Conservation (phyloP, 75 land plant genomes). For the Azolla pinnata region DNA sequence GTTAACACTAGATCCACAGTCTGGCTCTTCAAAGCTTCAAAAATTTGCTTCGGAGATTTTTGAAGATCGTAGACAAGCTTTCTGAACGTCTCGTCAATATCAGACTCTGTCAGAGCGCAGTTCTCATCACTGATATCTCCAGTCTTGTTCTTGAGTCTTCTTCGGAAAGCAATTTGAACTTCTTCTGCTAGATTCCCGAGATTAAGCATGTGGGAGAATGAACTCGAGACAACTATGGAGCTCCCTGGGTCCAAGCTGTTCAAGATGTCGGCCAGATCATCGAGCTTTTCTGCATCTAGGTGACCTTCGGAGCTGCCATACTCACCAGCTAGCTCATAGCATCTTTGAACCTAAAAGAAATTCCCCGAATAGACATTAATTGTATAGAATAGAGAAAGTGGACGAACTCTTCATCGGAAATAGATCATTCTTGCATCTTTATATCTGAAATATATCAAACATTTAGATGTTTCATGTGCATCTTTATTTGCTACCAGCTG, state of each 20-base stretch:
- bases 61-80: slow-evolving; percentile 51
- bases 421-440: no score
- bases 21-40: slow-evolving; percentile 83
- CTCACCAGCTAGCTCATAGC: slow-evolving; percentile 79
- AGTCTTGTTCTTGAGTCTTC: slow-evolving; percentile 45
- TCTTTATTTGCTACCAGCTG: no score
- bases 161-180: slow-evolving; percentile 81
- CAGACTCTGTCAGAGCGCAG: slow-evolving; percentile 77
- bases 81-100: slow-evolving; percentile 77
- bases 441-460: no score
- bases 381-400: neutral
- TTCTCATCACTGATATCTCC: slow-evolving; percentile 75
- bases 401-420: no score
- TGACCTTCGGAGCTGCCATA: slow-evolving; percentile 48
- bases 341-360: slow-evolving; percentile 60
- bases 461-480: no score
- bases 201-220: slow-evolving; percentile 85
- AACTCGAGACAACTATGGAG: slow-evolving; percentile 71
- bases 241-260: slow-evolving; percentile 78
- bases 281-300: slow-evolving; percentile 52
- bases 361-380: neutral
- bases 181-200: slow-evolving; percentile 85
- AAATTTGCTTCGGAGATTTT: slow-evolving; percentile 72
- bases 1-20: slow-evolving; percentile 85
- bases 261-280: slow-evolving; percentile 57